Base-by-base conservation (phyloP, 805 yeast species). In the Candida wancherniae region DNA sequence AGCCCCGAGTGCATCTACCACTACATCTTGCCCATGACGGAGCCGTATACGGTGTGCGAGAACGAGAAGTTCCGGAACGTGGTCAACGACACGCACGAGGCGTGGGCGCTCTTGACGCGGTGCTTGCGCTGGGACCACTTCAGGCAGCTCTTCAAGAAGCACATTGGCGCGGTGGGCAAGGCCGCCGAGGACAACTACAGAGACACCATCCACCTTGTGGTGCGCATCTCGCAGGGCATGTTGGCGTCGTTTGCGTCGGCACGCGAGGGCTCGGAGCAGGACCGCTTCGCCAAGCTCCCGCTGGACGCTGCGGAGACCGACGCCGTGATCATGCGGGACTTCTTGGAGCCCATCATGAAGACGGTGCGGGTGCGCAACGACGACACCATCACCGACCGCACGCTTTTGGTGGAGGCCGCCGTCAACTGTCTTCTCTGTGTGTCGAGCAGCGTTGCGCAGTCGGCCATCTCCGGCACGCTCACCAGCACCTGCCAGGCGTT, bases 401-500 rank as follows among this genome's bases (percentile, higher is more conserved):
- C 85, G 7, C 86, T 94, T 2, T 53, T 92, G 29, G 78, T 94
- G 2, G 88, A 86, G 48, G 90, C 95, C 0, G 60, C 87, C 28
- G 77, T 84, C 4, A 73, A 78, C 33, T 70, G 84, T 36, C 57
- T 84, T 15, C 62, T 75, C 44, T 75, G 85, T 29, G 65, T 90
- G 24, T 63, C 81, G 0, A 64, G 68, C 8, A 79, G 74, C 2
- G 62, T 65, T 15, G 61, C 84, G 16, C 71, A 69, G 12, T 48
- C 66, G 4, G 75, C 77, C 29, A 67, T 92, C 15, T 95, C 97
- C 0, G 92, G 94, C 15, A 71, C 83, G 9, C 65, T 92, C 42
- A 84, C 96, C 0, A 76, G 78, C 41, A 69, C 87, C n/a, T 87
- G 96, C 53, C 97, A 90, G 53, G 81, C 85, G 18, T 66, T 92